Base-by-base conservation (phyloP, 345 rosid genomes). In the Brassica juncea region DNA sequence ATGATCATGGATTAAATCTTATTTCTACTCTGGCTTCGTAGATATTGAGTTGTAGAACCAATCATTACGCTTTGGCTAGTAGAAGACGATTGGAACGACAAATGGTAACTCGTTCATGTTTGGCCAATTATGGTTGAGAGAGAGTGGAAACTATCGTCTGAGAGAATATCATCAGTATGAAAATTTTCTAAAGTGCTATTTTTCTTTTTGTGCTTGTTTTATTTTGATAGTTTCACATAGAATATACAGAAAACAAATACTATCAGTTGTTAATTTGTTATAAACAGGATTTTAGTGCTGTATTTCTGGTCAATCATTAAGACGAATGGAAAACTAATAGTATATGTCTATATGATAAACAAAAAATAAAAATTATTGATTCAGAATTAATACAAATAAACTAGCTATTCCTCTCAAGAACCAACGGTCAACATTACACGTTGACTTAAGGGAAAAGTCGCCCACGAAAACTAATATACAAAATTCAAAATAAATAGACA, bases 351-450 rank as follows among this genome's bases (percentile, higher is more conserved):
- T 57, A 2, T 31, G 31, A 42, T 66, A 21, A 42, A 42, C 32
- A 67, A 6, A 66, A 21, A 66, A 23, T 32, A 61, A 73, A 52
- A 7, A 47, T 10, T 49, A 31, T 49, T 73, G 14, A 52, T 68
- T 68, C 28, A 35, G 62, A 74, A 49, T 7, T 8, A 47, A 68
- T 35, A 74, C 57, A 61, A 61, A 35, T 42, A 79, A 73, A 32
- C 74, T 73, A 80, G 75, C 79, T 80, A 74, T 54, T 80, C 83
- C 75, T 69, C 79, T 62, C 78, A 73, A 73, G 70, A 49, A 73
- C 77, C 78, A 80, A 68, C 61, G 75, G 83, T 80, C 83, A 74
- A 80, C 75, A 62, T 32, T 35, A 64, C 68, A 75, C 62, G 63
- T 75, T 80, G 76, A 70, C 80, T 80, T 31, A 66, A 75, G 83